Conservation (phyloP, 1,139 yeast genomes). For the Suhomyces kunorum region DNA sequence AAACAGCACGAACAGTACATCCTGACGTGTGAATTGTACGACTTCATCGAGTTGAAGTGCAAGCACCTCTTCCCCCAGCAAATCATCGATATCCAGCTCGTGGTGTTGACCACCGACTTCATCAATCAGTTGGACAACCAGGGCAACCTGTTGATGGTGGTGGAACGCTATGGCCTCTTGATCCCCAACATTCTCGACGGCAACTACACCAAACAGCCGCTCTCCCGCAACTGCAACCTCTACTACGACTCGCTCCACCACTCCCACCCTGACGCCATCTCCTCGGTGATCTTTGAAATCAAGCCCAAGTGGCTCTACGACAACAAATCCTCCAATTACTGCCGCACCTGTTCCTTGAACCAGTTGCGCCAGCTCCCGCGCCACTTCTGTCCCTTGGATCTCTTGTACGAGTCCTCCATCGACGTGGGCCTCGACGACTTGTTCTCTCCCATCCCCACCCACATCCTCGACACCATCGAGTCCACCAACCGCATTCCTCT, state of each 20-base stretch:
- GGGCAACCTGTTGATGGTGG: conserved; percentile 35
- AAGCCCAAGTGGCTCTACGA: conserved; percentile 54
- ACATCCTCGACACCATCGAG: conserved; percentile 21
- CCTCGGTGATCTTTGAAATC: conserved; percentile 41
- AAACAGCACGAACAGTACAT: conserved; percentile 44
- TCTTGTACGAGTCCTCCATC: conserved; percentile 35
- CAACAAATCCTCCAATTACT: conserved; percentile 38
- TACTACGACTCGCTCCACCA: conserved; percentile 21
- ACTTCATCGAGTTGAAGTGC: conserved; percentile 45
- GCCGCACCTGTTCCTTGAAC: conserved; percentile 48
- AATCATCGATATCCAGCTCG: conserved; percentile 42
- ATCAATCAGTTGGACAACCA: conserved; percentile 30
- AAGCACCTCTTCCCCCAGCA: conserved; percentile 41
- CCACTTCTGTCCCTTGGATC: conserved; percentile 50
- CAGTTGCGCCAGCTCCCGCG: conserved; percentile 34
- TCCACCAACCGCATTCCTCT: conserved; percentile 31
- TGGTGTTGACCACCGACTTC: conserved; percentile 39
- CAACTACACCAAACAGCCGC: conserved; percentile 25
- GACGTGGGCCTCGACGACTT: conserved; percentile 40
- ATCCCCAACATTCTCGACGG: conserved; percentile 46
- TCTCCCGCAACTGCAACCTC: conserved; percentile 43
- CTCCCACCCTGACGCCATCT: conserved; percentile 19
- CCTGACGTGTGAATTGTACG: conserved; percentile 45
- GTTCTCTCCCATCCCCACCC: conserved; percentile 30
- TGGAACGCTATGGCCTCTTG: conserved; percentile 44